Base-by-base conservation (phyloP, 116 monocot species). In the Zostera marina region DNA sequence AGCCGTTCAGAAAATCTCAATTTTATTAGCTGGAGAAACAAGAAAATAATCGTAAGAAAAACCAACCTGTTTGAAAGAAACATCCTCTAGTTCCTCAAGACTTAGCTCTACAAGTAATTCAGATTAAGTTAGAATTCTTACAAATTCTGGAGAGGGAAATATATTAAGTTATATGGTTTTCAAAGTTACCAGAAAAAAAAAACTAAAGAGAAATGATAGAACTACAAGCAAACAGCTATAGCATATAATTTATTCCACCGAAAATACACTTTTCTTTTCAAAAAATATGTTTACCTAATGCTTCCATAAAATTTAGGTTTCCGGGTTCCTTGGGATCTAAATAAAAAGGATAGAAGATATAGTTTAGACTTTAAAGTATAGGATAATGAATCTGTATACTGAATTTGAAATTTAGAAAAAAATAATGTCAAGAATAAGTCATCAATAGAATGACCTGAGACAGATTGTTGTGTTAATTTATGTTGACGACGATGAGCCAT, bases 31-130 rank as follows among this genome's bases (percentile, higher is more conserved):
- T 45, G 2, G 12, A 14, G 44, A 45, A 49, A 20, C 49, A 49
- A 49, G n/a, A 53, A 53, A 53, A 21, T 22, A 9, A 7, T 32
- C 5, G 14, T 15, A 56, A 56, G 16, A 9, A 56, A 41, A 38
- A 39, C 39, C 5, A 13, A 92, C 92, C 84, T 94, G 94, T 70
- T 94, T 94, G 66, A 94, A 94, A 43, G 70, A 49, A 12, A 88
- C 77, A 81, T 94, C 94, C 65, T 94, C 82, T 24, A 77, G 59
- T 64, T 94, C 94, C 58, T 79, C 88, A 52, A 72, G 55, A 58
- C 61, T 94, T 55, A 94, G 56, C 51, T 94, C 94, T 94, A 75
- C 59, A 77, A 72, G 52, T 43, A 38, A 65, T 21, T 47, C 47
- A 45, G 7, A 4, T 61, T 10, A 22, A 24, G 25, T 61, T 47